A percentile compares a stretch with the other conserved stretches of the same genome.
Conservation (phyloP, 2,329 filamentous ascomycete genomes). For the Cytospora piceae region DNA sequence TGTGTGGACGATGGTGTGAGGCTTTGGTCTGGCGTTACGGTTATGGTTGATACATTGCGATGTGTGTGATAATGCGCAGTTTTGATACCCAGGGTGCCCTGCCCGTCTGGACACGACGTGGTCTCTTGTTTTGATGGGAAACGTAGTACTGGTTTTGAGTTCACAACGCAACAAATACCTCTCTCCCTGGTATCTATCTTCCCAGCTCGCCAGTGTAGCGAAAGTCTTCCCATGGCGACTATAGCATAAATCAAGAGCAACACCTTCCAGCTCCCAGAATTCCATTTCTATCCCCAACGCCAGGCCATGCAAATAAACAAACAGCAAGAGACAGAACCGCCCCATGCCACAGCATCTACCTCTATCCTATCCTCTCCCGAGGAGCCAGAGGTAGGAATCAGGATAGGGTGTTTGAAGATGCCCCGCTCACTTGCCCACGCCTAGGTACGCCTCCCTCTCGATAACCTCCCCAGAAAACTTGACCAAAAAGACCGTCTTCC, state of each 20-base stretch:
- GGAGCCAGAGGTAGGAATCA: background rate
- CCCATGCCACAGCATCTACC: constrained; percentile 26
- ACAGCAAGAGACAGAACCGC: constrained; percentile 27
- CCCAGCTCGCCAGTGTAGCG: constrained; percentile 21
- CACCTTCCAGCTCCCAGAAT: background rate
- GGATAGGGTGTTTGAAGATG: background rate
- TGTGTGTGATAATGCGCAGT: background rate
- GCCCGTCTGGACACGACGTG: background rate
- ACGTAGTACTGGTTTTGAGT: background rate
- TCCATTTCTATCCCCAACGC: constrained; percentile 21
- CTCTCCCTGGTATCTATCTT: constrained; percentile 17
- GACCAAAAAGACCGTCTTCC: constrained; percentile 92
- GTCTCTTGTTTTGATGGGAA: background rate
- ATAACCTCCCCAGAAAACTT: constrained; percentile 91
- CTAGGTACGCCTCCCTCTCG: constrained; percentile 84
- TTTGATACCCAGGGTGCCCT: constrained; percentile 5
- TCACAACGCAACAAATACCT: background rate
- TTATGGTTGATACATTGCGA: background rate
- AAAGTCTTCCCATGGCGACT: background rate
- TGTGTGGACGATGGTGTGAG: background rate
- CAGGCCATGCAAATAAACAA: constrained; percentile 24
- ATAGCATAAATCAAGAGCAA: background rate
- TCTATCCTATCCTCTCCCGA: background rate
- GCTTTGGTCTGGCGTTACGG: background rate
- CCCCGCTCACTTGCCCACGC: constrained; percentile 50